Conservation (phyloP, 139 green algal species). For the Penium margaritaceum region DNA sequence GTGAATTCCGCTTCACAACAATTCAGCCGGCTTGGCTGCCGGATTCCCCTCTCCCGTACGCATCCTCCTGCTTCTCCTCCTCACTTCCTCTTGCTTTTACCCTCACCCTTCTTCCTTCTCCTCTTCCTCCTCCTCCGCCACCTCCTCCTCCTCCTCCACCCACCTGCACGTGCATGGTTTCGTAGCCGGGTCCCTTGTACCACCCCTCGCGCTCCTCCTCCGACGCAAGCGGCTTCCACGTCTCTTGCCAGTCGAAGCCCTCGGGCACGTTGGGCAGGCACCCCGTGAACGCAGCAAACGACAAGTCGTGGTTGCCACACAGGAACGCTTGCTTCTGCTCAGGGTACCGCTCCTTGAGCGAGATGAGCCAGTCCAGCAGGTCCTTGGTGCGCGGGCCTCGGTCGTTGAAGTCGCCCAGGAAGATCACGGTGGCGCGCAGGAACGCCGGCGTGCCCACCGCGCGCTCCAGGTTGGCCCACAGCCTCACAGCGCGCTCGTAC, state of each 20-base stretch:
- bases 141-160: too few species aligned
- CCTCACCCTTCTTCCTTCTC: too few species aligned
- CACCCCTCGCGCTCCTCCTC: conserved; percentile 36
- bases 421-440: conserved; percentile 41
- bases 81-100: too few species aligned
- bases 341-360: conserved; percentile 4
- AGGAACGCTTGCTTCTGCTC: conserved; percentile 43
- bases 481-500: conserved; percentile 1
- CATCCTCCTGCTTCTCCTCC: too few species aligned
- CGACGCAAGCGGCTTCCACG: conserved; percentile 8
- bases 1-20: too few species aligned
- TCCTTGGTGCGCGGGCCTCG: conserved; percentile 21
- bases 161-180: conserved; percentile 31
- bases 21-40: too few species aligned
- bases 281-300: conserved; percentile 30
- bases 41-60: too few species aligned
- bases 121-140: too few species aligned
- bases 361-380: conserved; percentile 32
- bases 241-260: conserved; percentile 12
- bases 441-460: too few species aligned
- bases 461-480: too few species aligned
- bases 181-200: conserved; percentile 21
- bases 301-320: conserved; percentile 45
- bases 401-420: conserved; percentile 48
- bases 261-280: background rate